Base-by-base conservation (phyloP, 805 yeast species). In the Hanseniaspora taiwanica region DNA sequence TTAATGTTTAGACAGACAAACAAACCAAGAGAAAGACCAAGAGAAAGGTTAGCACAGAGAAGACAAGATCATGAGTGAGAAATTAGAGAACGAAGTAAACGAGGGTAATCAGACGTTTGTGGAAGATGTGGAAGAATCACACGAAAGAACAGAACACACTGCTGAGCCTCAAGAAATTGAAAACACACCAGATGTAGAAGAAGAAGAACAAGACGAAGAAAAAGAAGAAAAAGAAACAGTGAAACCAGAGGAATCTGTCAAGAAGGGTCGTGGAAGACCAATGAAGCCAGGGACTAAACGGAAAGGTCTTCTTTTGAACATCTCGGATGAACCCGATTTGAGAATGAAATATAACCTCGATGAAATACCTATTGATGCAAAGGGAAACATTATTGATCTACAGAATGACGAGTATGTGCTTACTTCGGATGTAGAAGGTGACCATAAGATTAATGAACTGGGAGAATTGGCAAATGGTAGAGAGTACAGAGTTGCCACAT, bases 381-480 rank as follows among this genome's bases (percentile, higher is more conserved):
- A 76, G 21, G 94, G 93, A 2, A 72, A 75, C 42, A 78, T 80
- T 13, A 63, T 76, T 40, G 67, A 68, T 21, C 68, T 87, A 5
- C 65, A 64, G 18, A 72, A 79, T 52, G 95, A 86, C 54, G 96
- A 89, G 64, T 78, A 79, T 35, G 76, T 72, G 6, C 67, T 85
- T 13, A 80, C 80, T 1, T 79, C 71, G 46, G 96, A 89, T 58
- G 72, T 75, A 6, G 74, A 73, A 42, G 97, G 96, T 38, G 82
- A 79, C 44, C 67, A 54, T 7, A 89, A 89, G 56, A 73, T 89
- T 29, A 76, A 74, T 48, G 65, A 56, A 32, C 54, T 69, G 44
- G 97, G 97, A 21, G 67, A 69, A 36, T 55, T 59, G 35, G 19
- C 14, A 12, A 94, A 81, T 3, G 87, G 76, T 14, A 71, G 96